Percentiles rank a stretch among this genome's conserved stretches.
Conservation (phyloP, 2,329 filamentous ascomycete species). For the Epichloe bromicola region DNA sequence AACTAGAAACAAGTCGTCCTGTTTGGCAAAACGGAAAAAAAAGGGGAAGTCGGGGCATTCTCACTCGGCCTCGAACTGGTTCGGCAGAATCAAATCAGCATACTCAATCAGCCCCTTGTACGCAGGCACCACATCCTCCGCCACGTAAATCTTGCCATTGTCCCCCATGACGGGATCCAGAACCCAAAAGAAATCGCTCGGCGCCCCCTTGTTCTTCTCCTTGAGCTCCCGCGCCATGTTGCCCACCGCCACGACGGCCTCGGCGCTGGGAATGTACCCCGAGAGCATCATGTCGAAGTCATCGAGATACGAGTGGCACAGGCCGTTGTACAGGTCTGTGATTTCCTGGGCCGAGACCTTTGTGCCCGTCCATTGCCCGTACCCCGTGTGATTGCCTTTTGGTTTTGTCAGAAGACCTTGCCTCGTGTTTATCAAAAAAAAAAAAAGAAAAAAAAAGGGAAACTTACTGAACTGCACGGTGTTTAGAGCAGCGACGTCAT, state of each 20-base stretch:
- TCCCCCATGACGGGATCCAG: conserved; percentile 98
- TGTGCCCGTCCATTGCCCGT: conserved; percentile 77
- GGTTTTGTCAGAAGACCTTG: neutral
- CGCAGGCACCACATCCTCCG: conserved; percentile 78
- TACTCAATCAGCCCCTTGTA: conserved; percentile 70
- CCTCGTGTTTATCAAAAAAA: neutral
- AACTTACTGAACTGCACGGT: conserved; percentile 91
- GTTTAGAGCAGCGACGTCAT: conserved; percentile 86
- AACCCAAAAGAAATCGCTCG: conserved; percentile 88
- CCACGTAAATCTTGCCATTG: conserved; percentile 82
- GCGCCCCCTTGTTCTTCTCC: conserved; percentile 44
- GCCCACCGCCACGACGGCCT: conserved; percentile 72
- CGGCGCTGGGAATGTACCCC: conserved; percentile 83
- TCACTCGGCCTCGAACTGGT: conserved; percentile 95
- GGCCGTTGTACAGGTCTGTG: conserved; percentile 66
- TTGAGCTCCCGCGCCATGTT: conserved; percentile 72
- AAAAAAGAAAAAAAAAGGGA: neutral
- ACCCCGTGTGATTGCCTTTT: conserved; percentile 87
- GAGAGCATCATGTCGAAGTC: conserved; percentile 91
- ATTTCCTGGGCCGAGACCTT: conserved; percentile 74
- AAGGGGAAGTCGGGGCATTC: conserved; percentile 18
- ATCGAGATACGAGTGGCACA: conserved; percentile 72
- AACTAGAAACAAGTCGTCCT: neutral
- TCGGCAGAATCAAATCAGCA: conserved; percentile 86
- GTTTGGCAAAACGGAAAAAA: neutral